A percentile compares a stretch with the other conserved stretches of the same genome.
Conservation (phyloP, 768 basidiomycete genomes). For the Agaricus blazei region DNA sequence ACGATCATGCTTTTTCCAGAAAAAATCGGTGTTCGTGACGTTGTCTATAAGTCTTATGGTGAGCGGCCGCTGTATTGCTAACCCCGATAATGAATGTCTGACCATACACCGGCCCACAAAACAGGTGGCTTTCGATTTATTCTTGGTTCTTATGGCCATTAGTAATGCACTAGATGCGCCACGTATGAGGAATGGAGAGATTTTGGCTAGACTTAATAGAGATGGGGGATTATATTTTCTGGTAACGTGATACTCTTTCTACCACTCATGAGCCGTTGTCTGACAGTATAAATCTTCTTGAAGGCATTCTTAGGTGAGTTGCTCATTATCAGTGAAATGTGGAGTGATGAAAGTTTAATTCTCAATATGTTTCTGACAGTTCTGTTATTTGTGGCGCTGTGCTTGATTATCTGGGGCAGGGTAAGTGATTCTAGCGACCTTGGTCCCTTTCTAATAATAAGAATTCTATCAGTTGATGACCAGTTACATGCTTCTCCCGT, state of each 20-base stretch:
- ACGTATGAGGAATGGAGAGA: neutral
- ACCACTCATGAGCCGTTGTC: neutral
- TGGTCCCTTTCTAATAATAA: too few relatives aligned
- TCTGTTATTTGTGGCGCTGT: neutral
- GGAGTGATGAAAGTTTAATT: neutral
- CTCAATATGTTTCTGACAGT: neutral
- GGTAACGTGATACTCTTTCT: neutral
- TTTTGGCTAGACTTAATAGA: constrained; percentile 1
- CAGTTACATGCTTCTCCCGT: constrained; percentile 5
- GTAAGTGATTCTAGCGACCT: neutral
- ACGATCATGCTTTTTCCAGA: neutral
- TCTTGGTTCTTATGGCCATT: neutral
- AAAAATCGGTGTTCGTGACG: neutral
- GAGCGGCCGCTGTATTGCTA: neutral
- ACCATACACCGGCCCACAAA: neutral
- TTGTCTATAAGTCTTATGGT: constrained; percentile 3
- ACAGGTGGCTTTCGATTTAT: constrained; percentile 3
- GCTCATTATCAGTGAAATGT: neutral
- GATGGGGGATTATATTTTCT: constrained; percentile 4
- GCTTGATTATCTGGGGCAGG: constrained; percentile 5
- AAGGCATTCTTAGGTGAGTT: constrained; percentile 3
- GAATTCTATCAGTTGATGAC: neutral
- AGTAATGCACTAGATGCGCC: constrained; percentile 5
- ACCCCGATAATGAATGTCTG: too few relatives aligned
- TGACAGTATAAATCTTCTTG: neutral